phyloP scores from a whole-genome alignment of 495 filamentous ascomycete species.

The Hapsidospora chrysogenum region DNA sequence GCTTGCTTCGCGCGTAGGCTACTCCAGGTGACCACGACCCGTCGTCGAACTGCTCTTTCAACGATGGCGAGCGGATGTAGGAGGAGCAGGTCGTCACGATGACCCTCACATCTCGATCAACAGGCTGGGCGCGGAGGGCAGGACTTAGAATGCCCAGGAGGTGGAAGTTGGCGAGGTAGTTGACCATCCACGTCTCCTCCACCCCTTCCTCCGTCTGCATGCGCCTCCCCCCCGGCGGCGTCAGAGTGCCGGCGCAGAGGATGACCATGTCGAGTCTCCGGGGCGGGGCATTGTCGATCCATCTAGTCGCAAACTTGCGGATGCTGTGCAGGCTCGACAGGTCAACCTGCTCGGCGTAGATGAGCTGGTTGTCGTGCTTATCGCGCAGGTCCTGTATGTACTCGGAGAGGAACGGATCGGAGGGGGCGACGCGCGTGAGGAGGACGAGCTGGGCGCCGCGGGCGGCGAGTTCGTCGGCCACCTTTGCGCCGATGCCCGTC shows the following conservation, averaged over 20 bases:
- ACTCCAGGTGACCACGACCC: slow-evolving; percentile 30
- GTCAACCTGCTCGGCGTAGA: slow-evolving; percentile 91
- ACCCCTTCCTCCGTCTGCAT: slow-evolving; percentile 55
- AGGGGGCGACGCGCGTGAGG: slow-evolving; percentile 62
- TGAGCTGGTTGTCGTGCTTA: slow-evolving; percentile 66
- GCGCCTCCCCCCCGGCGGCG: slow-evolving; percentile 38
- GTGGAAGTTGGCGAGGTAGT: slow-evolving; percentile 93
- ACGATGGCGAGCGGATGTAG: slow-evolving; percentile 56
- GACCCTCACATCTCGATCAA: slow-evolving; percentile 83
- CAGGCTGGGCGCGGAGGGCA: slow-evolving; percentile 72
- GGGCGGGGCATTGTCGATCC: slow-evolving; percentile 89
- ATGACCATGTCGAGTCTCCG: slow-evolving; percentile 88
- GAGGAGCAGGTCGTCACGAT: slow-evolving; percentile 73
- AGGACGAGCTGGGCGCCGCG: slow-evolving; percentile 87
- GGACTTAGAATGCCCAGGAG: slow-evolving; percentile 80
- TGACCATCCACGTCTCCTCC: slow-evolving; percentile 81
- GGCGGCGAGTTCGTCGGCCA: slow-evolving; percentile 53
- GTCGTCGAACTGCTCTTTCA: slow-evolving; percentile 28
- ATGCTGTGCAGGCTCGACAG: slow-evolving; percentile 74
- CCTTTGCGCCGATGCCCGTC: slow-evolving; percentile 73
- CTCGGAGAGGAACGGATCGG: slow-evolving; percentile 78
- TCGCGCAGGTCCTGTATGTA: slow-evolving; percentile 78
- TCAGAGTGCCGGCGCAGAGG: slow-evolving; percentile 62
- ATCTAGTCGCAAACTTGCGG: slow-evolving; percentile 90
- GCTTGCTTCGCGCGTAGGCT: slow-evolving; percentile 73